These are phyloP conservation scores for Monosporascus sp. DNA, from an alignment of 2,329 filamentous ascomycete genomes.

Conservation along the genomic window DNA sequence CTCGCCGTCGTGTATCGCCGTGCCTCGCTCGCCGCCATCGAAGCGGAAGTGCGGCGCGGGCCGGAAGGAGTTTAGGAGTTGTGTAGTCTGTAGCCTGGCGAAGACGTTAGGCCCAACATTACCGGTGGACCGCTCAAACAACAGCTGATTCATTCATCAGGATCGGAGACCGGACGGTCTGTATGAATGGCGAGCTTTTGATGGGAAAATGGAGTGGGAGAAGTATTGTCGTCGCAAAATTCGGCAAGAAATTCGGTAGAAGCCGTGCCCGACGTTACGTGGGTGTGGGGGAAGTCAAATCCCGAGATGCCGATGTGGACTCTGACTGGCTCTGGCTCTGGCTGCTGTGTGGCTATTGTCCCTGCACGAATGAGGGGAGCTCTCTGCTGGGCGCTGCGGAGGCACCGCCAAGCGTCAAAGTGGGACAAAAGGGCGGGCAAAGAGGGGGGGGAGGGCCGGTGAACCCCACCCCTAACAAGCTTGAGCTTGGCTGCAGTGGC, in stretches of 20 bases:
- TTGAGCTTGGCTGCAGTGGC: too few relatives aligned
- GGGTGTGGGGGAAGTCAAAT: not conserved
- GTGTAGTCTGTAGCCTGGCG: constrained; percentile 58
- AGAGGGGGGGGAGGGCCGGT: too few relatives aligned
- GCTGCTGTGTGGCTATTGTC: too few relatives aligned
- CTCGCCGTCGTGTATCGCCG: constrained; percentile 20
- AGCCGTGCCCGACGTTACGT: not conserved
- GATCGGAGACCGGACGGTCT: constrained; percentile 5
- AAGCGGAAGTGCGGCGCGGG: constrained; percentile 64
- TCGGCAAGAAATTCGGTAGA: not conserved
- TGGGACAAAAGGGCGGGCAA: too few relatives aligned
- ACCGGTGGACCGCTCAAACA: constrained; percentile 72
- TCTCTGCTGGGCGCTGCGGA: too few relatives aligned
- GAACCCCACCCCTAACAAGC: too few relatives aligned
- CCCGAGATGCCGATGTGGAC: not conserved
- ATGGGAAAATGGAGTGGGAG: not conserved
- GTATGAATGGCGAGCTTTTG: not conserved
- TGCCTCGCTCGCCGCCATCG: constrained; percentile 50
- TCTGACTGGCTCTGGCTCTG: not conserved
- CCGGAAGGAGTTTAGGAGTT: constrained; percentile 64
- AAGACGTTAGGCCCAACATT: constrained; percentile 58
- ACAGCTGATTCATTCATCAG: constrained; percentile 60
- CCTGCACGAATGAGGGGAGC: too few relatives aligned
- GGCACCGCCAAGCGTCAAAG: too few relatives aligned
- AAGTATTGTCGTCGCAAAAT: not conserved